These are phyloP conservation scores for Cephaloascus fragrans DNA, from an alignment of 805 yeast genomes.

Conservation along the genomic window DNA sequence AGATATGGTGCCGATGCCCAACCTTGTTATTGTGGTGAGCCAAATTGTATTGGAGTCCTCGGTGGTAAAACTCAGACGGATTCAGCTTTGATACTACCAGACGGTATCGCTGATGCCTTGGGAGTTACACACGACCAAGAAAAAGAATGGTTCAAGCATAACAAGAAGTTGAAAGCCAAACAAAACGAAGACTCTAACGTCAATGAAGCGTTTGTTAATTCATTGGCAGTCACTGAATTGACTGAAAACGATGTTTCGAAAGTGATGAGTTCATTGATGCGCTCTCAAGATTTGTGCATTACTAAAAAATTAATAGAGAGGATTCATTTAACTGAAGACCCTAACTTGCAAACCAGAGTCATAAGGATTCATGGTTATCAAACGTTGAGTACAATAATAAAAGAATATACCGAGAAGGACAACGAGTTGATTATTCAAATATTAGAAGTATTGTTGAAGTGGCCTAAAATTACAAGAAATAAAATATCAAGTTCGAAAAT, in stretches of 20 bases:
- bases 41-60: slow-evolving; percentile 84
- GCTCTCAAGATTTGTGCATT: slow-evolving; percentile 59
- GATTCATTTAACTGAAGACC: slow-evolving; percentile 42
- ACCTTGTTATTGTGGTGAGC: slow-evolving; percentile 88
- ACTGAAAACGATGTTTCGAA: slow-evolving; percentile 54
- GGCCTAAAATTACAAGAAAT: slow-evolving; percentile 23
- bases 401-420: slow-evolving; percentile 21
- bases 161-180: slow-evolving; percentile 38
- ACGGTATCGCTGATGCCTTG: slow-evolving; percentile 73
- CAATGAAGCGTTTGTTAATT: slow-evolving; percentile 55
- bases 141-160: slow-evolving; percentile 56
- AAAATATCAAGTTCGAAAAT: slow-evolving; percentile 33
- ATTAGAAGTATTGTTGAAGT: slow-evolving; percentile 39
- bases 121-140: slow-evolving; percentile 66
- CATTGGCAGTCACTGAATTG: slow-evolving; percentile 44
- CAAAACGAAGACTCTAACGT: slow-evolving; percentile 48
- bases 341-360: slow-evolving; percentile 43
- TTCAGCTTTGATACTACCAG: slow-evolving; percentile 76
- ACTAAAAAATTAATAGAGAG: slow-evolving; percentile 61
- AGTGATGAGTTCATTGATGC: slow-evolving; percentile 75
- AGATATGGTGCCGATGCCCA: slow-evolving; percentile 93
- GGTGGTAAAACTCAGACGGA: slow-evolving; percentile 98
- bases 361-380: slow-evolving; percentile 82
- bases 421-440: slow-evolving; percentile 35
- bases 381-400: slow-evolving; percentile 55